Percentiles rank a stretch among this genome's conserved stretches.
Evolutionary conservation across 2,329 filamentous ascomycete species (phyloP).

Genomic region (Peltaster fructicola): DNA sequence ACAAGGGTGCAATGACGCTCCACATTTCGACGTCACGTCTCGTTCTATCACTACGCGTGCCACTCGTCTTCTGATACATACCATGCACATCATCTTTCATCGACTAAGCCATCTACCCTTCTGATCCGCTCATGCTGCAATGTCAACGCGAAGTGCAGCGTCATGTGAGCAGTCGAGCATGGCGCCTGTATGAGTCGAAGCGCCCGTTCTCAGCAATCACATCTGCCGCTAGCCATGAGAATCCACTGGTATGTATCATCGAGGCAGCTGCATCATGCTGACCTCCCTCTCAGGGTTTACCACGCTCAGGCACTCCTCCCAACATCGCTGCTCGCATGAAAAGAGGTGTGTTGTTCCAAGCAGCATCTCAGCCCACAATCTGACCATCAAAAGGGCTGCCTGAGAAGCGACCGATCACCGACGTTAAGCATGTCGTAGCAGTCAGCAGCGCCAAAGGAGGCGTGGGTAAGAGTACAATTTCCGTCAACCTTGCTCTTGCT

Average conservation of each 20-base stretch:
- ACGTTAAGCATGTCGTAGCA: constrained; percentile 85
- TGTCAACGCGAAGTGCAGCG: no score
- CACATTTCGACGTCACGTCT: no score
- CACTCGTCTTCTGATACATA: no score
- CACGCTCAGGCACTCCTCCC: constrained; percentile 49
- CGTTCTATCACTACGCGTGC: no score
- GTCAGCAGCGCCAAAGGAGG: constrained; percentile 94
- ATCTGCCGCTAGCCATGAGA: constrained; percentile 9
- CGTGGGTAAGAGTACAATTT: constrained; percentile 92
- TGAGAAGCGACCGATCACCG: constrained; percentile 58
- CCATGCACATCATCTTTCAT: no score
- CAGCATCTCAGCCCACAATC: neutral
- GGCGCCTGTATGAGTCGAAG: no score
- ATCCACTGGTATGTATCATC: constrained; percentile 10
- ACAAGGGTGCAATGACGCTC: no score
- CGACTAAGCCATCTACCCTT: no score
- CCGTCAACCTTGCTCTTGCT: constrained; percentile 79
- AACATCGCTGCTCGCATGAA: constrained; percentile 53
- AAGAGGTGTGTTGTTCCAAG: constrained; percentile 28
- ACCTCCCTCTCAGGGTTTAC: constrained; percentile 49
- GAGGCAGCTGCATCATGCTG: neutral
- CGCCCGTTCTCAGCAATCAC: constrained; percentile 2
- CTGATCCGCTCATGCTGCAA: no score
- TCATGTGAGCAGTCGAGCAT: no score
- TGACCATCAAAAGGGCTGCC: constrained; percentile 39